A percentile compares a stretch with the other conserved stretches of the same genome.
Evolutionary conservation across 73 alveolate species (phyloP).

Genomic region (Stentor roeselii): DNA sequence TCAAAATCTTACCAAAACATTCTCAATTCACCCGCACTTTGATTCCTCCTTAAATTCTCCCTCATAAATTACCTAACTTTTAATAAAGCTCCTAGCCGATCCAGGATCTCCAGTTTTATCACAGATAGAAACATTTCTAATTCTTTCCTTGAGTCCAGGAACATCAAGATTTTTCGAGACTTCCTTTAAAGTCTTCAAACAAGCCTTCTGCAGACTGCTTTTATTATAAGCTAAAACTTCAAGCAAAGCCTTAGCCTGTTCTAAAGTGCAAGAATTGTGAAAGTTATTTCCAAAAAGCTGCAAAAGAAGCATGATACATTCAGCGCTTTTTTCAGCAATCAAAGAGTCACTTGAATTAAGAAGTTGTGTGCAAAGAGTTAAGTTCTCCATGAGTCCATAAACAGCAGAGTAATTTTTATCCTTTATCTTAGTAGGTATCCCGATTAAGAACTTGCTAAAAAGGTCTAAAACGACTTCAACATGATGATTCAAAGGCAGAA

Average conservation of each 20-base stretch:
- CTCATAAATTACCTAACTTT: no score
- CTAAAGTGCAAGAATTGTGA: neutral
- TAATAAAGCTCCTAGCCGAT: no score
- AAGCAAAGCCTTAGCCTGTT: neutral
- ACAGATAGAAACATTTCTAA: no score
- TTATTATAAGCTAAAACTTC: neutral
- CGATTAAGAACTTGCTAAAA: neutral
- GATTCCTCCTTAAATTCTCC: no score
- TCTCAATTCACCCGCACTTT: no score
- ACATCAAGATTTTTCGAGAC: no score
- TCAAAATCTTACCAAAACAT: no score
- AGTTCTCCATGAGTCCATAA: neutral
- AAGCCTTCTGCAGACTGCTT: neutral
- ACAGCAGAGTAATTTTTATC: neutral
- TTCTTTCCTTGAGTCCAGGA: no score
- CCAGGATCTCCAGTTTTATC: no score
- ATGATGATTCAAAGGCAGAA: neutral
- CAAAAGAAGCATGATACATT: constrained; percentile 15
- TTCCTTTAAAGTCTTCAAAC: neutral
- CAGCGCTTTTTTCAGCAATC: neutral
- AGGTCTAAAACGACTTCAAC: neutral
- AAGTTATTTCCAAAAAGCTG: neutral
- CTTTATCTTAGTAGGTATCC: neutral
- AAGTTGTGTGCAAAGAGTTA: neutral
- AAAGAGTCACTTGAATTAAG: neutral